Conservation (phyloP, 495 filamentous ascomycete genomes). For the Neurospora pannonica region DNA sequence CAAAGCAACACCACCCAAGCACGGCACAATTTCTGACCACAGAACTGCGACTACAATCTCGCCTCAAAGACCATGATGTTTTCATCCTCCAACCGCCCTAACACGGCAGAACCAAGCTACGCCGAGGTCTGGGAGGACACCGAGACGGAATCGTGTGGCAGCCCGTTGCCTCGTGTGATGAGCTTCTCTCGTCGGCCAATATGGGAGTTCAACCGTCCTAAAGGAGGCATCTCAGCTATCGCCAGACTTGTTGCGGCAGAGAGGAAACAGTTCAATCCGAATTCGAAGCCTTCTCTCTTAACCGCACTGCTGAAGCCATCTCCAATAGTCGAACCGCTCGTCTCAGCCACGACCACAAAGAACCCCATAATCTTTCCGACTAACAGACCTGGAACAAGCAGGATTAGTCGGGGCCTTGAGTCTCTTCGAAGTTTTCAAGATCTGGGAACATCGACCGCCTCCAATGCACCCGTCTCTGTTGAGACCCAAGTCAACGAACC, state of each 20-base stretch:
- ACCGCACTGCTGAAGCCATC: neutral
- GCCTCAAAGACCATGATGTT: neutral
- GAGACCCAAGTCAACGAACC: neutral
- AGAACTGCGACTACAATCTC: neutral
- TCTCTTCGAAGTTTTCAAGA: neutral
- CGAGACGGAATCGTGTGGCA: neutral
- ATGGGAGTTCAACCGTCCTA: neutral
- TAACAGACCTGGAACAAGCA: neutral
- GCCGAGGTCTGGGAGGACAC: neutral
- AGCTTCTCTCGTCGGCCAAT: neutral
- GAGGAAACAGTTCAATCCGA: neutral
- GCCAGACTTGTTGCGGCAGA: neutral
- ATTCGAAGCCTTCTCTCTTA: neutral
- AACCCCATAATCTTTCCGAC: neutral
- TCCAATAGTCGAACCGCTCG: neutral
- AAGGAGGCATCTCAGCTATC: neutral
- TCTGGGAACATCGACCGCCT: neutral
- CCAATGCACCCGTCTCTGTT: neutral
- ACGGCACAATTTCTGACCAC: neutral
- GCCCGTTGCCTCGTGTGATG: neutral
- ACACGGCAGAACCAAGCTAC: neutral
- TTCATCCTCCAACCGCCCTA: neutral
- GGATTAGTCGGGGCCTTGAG: neutral
- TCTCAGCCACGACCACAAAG: neutral
- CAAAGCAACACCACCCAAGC: neutral